Evolutionary conservation across 1,139 yeast genomes (phyloP), one percentile per base, ranked within the genome.

Genomic region (Candida tropicalis): DNA sequence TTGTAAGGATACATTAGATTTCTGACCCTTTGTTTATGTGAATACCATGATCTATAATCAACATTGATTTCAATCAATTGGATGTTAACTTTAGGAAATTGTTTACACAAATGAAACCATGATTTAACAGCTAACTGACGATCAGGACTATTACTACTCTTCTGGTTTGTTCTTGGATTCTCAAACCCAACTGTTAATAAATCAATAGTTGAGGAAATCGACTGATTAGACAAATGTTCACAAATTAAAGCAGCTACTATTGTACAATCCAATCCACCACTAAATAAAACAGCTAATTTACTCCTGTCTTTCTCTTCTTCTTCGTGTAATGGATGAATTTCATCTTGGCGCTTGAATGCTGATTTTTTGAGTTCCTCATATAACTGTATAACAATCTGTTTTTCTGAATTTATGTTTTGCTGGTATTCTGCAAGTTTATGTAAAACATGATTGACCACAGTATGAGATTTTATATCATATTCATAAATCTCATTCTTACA

Each of bases 261-360:
- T 0, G 97, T 85, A 59, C 99, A 93, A 56, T 93, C 99, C 8
- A 93, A 69, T 0, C 99, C 99, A 1, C 99, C 99, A 33, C 97
- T 89, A 58, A 89, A 93, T 27, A 93, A 65, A 0, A 93, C 70
- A 0, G 88, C 89, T 20, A 87, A 59, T 20, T 39, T 55, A 3
- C 77, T 61, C 20, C 57, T 67, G 12, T 61, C 62, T 10, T 38
- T 37, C 1, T 56, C 47, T 8, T 61, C 49, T 47, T 70, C 74
- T 25, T 31, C 24, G 5, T 15, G 8, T 4, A 78, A 45, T 1
- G 93, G 91, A 45, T 75, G 74, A 7, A 88, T 85, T 0, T 86
- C 73, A 2, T 64, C 59, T 12, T 84, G 74, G 38, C 97, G 69
- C 10, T 69, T 58, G 2, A 52, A 41, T 1, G 84, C 81, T 0